Evolutionary conservation across 768 basidiomycete genomes (phyloP), one percentile per base, ranked within the genome.

Genomic region (Paxillus involutus): DNA sequence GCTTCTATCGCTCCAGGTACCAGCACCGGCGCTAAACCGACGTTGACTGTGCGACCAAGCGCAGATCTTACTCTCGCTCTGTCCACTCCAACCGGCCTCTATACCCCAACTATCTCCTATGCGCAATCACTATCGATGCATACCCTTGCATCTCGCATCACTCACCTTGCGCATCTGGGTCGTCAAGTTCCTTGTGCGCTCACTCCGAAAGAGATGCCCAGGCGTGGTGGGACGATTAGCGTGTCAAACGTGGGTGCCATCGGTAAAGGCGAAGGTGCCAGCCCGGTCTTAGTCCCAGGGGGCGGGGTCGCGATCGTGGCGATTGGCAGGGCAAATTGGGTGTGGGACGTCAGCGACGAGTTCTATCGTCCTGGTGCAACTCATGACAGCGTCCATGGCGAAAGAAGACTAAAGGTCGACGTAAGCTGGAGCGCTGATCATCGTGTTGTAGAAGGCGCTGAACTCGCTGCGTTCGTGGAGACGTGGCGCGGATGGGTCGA

Each of bases 351-450:
- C 41, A 76, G 77, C 49, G 73, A 80, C 19, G 76, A 70, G 33
- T 65, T 57, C 16, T 67, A 62, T 64, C 47, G 59, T 21, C 57
- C 57, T 0, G 21, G 37, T 12, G 41, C 48, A 17, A 41, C 32
- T 32, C 5, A 6, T 11, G 11, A 32, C 6, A 32, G 45, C 6
- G 49, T 43, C 2, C 26, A 16, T 14, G 82, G 83, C 1, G 77
- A 80, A 59, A 71, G 82, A 56, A 74, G 84, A 60, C 67, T 88
- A 37, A 80, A 80, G 71, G 66, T 87, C 37, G 80, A 80, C 10
- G 74, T 92, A 5, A 89, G 87, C 58, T 94, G 92, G 89, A 84
- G 83, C 56, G 92, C 88, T 45, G 92, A 95, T 60, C 93, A 95
- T 70, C 74, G 92, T 14, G 84, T 95, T 7, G 84, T 94, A 10